Base-by-base conservation (phyloP, 768 basidiomycete species). In the Pleurotus pulmonarius region DNA sequence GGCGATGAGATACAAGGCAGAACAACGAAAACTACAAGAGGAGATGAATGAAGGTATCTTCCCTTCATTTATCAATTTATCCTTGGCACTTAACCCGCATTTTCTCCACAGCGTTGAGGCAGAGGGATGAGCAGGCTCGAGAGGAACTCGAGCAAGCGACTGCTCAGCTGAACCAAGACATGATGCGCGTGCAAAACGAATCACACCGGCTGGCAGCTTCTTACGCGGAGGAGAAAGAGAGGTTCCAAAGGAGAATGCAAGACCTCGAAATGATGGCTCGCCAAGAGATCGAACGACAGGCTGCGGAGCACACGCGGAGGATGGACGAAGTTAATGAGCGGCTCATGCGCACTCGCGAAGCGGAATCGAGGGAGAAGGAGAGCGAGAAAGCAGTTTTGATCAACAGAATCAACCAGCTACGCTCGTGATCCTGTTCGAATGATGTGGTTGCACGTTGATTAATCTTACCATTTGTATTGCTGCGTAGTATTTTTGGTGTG, bases 81-180 rank as follows among this genome's bases (percentile, higher is more conserved):
- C 9, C 3, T 48, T 24, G 5, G 5, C 25, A 2, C 22, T 34
- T 4, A 18, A 3, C 8, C 2, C 9, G 56, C 56, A 12, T 3
- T 29, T 8, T 16, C 24, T 8, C 22, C 15, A 15, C 6, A n/a
- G 18, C 72, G 3, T 63, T 75, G 62, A 62, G 56, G 29, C 59
- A 58, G 56, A 73, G 73, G 58, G 72, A 74, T 47, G 75, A 75
- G 34, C 70, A 73, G 60, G 66, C 69, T 8, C 59, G 60, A 47
- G 40, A 51, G 46, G 75, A 73, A 58, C 65, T 75, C 46, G 70
- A 75, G 43, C 64, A 70, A 0, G 74, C 73, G 58, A 69, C 72
- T 15, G 65, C 66, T 55, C 69, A 60, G 49, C 69, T 73, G 46
- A 65, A 69, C 47, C 58, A 64, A 25, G 72, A 73, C 46, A 70